Conservation (phyloP, 2,329 filamentous ascomycete genomes). For the Ceratocystis eucalypticola region DNA sequence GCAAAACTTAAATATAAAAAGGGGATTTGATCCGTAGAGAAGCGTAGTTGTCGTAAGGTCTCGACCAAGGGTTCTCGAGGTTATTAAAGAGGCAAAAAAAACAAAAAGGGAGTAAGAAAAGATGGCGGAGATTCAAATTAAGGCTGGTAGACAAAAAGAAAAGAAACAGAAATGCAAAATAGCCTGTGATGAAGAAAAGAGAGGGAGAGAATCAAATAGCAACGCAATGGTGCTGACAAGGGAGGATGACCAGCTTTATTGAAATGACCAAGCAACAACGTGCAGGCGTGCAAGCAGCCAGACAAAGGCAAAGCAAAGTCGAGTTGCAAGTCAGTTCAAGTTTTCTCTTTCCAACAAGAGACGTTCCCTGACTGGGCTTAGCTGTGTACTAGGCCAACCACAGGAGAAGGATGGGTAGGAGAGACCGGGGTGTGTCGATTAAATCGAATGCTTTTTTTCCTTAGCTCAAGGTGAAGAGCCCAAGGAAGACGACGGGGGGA, state of each 20-base stretch:
- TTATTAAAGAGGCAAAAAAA: not conserved
- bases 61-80: no score
- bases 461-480: not conserved
- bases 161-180: slow-evolving; percentile 8
- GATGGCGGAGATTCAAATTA: not conserved
- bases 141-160: slow-evolving; percentile 7
- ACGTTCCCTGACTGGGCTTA: not conserved
- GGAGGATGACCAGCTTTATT: slow-evolving; percentile 8
- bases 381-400: not conserved
- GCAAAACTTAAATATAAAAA: not conserved
- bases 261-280: slow-evolving; percentile 1
- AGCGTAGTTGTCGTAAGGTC: no score
- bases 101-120: not conserved
- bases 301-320: not conserved
- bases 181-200: slow-evolving; percentile 2
- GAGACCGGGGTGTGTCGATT: slow-evolving; percentile 6
- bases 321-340: not conserved
- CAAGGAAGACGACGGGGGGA: not conserved
- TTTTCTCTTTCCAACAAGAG: no score
- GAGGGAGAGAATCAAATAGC: not conserved
- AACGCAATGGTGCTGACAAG: not conserved
- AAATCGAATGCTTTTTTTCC: not conserved
- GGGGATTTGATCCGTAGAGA: no score
- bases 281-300: slow-evolving; percentile 1
- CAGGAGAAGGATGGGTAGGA: not conserved